A percentile compares a stretch with the other conserved stretches of the same genome.
These are phyloP conservation scores for Margaritispora aquatica DNA, from an alignment of 495 filamentous ascomycete genomes.

Conservation along the genomic window DNA sequence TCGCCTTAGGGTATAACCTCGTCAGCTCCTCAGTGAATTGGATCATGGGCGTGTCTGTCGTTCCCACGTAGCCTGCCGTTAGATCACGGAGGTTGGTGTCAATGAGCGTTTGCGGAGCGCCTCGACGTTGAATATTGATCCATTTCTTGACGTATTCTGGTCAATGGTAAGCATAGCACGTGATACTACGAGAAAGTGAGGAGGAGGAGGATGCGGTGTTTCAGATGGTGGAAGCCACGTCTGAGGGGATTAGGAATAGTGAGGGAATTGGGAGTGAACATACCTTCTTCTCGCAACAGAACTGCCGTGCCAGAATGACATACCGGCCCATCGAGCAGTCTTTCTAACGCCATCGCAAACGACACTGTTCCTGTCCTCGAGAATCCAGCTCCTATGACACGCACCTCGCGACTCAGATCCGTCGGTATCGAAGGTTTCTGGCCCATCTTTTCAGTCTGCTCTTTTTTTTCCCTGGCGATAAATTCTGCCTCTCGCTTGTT, in stretches of 20 bases:
- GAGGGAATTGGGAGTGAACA: background rate
- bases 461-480: background rate
- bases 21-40: constrained; percentile 31
- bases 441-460: constrained; percentile 21
- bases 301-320: constrained; percentile 32
- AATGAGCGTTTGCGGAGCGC: constrained; percentile 18
- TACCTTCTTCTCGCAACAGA: constrained; percentile 27
- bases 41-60: constrained; percentile 27
- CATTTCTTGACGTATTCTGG: constrained; percentile 26
- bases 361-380: constrained; percentile 47
- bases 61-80: constrained; percentile 29
- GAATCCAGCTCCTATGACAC: constrained; percentile 44
- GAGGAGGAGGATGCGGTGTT: background rate
- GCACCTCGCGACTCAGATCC: constrained; percentile 28
- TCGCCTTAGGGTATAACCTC: constrained; percentile 32
- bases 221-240: background rate
- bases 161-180: too few relatives aligned
- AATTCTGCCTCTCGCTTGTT: background rate
- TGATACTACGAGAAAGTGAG: too few relatives aligned
- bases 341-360: constrained; percentile 38
- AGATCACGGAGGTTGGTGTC: constrained; percentile 21
- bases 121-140: constrained; percentile 25
- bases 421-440: constrained; percentile 29
- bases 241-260: background rate
- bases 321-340: constrained; percentile 36